phyloP scores from a whole-genome alignment of 345 rosid species.

The Lepidium didymum region DNA sequence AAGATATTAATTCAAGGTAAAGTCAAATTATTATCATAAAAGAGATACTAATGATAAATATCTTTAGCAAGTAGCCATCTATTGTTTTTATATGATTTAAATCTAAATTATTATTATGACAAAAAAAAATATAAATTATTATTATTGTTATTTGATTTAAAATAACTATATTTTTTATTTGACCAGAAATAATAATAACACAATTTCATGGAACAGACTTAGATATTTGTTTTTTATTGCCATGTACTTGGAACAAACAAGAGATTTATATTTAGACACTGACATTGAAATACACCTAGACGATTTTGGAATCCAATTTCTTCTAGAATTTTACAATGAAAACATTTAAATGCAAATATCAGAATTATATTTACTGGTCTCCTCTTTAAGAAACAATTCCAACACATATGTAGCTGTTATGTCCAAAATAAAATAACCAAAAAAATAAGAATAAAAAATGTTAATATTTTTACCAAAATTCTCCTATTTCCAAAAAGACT shows the following conservation, averaged over 20 bases:
- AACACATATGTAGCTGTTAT: constrained; percentile 13
- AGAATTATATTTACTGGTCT: background rate
- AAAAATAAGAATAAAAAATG: background rate
- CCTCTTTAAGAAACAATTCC: background rate
- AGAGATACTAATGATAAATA: too few species aligned
- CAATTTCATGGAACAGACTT: too few species aligned
- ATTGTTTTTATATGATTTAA: too few species aligned
- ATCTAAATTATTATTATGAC: too few species aligned
- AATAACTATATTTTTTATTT: too few species aligned
- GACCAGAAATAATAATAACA: too few species aligned
- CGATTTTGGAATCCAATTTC: background rate
- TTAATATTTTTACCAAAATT: background rate
- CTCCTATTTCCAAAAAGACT: background rate
- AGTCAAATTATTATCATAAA: too few species aligned
- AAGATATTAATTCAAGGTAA: too few species aligned
- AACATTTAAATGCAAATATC: background rate
- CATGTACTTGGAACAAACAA: background rate
- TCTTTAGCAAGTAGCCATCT: too few species aligned
- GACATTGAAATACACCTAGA: background rate
- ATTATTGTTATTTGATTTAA: too few species aligned
- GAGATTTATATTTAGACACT: background rate
- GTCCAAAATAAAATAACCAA: background rate
- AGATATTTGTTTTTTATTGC: too few species aligned
- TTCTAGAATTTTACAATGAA: background rate
- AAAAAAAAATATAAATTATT: too few species aligned